A percentile compares a stretch with the other conserved stretches of the same genome.
Evolutionary conservation across 306 rosid genomes (phyloP).

Genomic region (Castanea sativa): DNA sequence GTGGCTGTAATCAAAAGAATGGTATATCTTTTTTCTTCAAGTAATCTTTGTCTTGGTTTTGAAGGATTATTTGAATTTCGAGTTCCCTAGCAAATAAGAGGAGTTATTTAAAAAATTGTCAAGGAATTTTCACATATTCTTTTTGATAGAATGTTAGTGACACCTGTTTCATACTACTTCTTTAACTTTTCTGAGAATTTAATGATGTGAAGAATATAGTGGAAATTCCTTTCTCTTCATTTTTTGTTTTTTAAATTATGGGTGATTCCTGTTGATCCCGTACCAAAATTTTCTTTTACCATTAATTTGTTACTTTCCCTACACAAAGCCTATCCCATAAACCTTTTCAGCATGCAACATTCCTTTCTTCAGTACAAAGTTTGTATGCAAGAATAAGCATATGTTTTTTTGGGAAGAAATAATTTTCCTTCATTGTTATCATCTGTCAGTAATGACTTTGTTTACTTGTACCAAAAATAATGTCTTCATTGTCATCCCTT

Average conservation of each 20-base stretch:
- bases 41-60: not conserved
- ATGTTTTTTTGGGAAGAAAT: not conserved
- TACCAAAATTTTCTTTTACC: not conserved
- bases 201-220: not conserved
- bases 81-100: not conserved
- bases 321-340: not conserved
- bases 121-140: not conserved
- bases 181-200: not conserved
- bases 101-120: not conserved
- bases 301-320: not conserved
- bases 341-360: not conserved
- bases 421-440: not conserved
- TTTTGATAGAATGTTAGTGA: not conserved
- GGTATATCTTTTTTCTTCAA: not conserved
- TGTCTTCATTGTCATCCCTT: no score
- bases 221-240: not conserved
- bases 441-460: not conserved
- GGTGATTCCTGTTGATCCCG: not conserved
- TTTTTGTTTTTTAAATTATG: not conserved
- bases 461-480: not conserved
- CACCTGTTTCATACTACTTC: not conserved
- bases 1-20: not conserved
- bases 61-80: not conserved
- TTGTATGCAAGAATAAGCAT: not conserved
- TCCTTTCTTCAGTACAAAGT: not conserved